Evolutionary conservation across 495 filamentous ascomycete genomes (phyloP), one percentile per base, ranked within the genome.

Genomic region (Neurospora sp.): DNA sequence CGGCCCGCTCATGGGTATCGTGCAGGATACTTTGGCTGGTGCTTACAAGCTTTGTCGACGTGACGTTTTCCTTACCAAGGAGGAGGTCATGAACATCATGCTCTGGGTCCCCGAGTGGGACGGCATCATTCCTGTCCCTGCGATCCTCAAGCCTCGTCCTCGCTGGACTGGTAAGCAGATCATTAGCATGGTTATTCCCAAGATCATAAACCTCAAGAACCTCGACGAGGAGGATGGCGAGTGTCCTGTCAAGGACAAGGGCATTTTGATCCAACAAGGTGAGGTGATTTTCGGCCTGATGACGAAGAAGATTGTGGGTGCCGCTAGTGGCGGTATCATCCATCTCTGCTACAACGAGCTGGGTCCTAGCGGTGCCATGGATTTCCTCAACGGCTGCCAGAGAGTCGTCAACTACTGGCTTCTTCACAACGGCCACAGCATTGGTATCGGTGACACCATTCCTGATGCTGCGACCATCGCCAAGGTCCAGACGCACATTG

Each of bases 131-230:
- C 96, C 96, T 31, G 87, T 89, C 9, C 96, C 96, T 16, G 94
- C 95, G 10, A 97, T 99, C 73, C 71, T 96, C 76, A 97, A 95
- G 79, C 96, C 96, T 45, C 86, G 91, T 68, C 94, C 96, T 20
- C 88, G 93, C 73, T 99, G 96, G 96, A 97, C 96, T n/a, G 96
- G 96, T 76, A 99, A 99, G 82, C 96, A 99, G 83, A 91, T 99
- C 72, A 90, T 96, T 76, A 97, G 94, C 83, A 88, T 99, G 87
- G 89, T 94, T 69, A 92, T 99, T 73, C 96, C 95, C 10, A 84
- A 88, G 53, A 93, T 92, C 70, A 88, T 98, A 74, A 98, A 96
- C 78, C 87, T 98, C 38, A 77, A 89, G 40, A 90, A 92, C 74
- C 81, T 85, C 40, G 83, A 84, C 14, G 88, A 86, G 73, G 88